Conservation (phyloP, 2,329 filamentous ascomycete genomes). For the Fusarium sp. region DNA sequence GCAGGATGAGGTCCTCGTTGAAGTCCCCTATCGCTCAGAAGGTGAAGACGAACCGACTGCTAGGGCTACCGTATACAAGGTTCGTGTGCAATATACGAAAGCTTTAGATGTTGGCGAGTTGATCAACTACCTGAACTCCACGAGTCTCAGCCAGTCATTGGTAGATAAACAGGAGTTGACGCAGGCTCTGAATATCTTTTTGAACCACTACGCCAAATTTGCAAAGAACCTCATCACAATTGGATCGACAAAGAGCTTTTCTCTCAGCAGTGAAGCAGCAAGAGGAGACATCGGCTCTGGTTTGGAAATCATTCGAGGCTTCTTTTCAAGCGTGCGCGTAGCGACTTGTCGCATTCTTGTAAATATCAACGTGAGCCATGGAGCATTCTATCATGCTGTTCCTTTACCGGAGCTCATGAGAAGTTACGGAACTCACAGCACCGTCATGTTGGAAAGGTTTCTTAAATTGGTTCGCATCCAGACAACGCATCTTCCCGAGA, state of each 20-base stretch:
- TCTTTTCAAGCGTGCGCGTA: neutral
- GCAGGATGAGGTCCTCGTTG: neutral
- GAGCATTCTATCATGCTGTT: neutral
- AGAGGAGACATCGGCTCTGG: neutral
- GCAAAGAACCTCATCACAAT: neutral
- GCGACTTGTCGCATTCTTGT: neutral
- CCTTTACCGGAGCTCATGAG: neutral
- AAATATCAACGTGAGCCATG: neutral
- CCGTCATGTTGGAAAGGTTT: neutral
- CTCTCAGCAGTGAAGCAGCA: neutral
- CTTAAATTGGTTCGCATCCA: neutral
- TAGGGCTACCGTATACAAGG: neutral
- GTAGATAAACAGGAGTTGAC: neutral
- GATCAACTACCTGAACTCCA: neutral
- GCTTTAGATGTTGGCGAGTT: neutral
- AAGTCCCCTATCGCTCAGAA: neutral
- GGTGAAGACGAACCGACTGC: neutral
- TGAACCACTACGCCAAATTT: neutral
- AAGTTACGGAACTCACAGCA: neutral
- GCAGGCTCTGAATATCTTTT: neutral
- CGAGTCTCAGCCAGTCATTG: neutral
- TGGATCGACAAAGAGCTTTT: neutral
- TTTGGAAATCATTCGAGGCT: neutral
- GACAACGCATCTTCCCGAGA: neutral
- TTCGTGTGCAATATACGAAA: neutral